These are phyloP conservation scores for Leptomonas pyrrhocoris DNA, from an alignment of 208 protist species.

Conservation along the genomic window DNA sequence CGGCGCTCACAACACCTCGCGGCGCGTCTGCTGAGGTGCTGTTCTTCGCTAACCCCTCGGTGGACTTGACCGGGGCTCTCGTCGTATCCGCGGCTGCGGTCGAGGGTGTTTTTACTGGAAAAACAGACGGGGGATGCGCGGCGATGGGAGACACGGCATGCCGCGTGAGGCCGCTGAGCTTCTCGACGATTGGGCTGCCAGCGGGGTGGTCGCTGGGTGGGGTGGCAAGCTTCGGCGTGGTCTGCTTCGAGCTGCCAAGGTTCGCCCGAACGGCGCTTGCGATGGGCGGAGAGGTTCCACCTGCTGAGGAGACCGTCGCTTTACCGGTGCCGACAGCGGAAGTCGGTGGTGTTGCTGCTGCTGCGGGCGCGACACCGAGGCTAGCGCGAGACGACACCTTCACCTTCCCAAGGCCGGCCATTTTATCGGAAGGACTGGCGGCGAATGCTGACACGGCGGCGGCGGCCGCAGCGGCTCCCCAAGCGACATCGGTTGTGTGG, in stretches of 20 bases:
- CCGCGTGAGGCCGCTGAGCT: neutral
- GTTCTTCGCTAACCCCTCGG: too few relatives aligned
- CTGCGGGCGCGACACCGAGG: too few relatives aligned
- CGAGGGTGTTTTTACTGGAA: neutral
- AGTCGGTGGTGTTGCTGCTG: neutral
- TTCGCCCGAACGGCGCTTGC: neutral
- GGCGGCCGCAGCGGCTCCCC: neutral
- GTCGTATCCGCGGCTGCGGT: neutral
- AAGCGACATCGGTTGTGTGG: neutral
- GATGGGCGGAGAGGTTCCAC: neutral
- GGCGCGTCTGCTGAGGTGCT: neutral
- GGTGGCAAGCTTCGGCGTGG: neutral
- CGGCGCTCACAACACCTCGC: neutral
- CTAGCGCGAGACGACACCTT: too few relatives aligned
- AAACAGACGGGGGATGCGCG: neutral
- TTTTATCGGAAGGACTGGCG: too few relatives aligned
- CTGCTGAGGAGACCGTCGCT: neutral
- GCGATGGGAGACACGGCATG: neutral
- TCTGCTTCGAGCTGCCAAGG: conserved; percentile 7
- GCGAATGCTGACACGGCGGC: too few relatives aligned
- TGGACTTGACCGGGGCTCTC: neutral
- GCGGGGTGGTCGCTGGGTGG: neutral
- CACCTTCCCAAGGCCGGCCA: too few relatives aligned
- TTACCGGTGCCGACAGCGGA: neutral
- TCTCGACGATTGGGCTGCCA: neutral